A percentile compares a stretch with the other conserved stretches of the same genome.
Conservation (phyloP, 192 early-diverging fungal genomes). For the Coemansia sp. region DNA sequence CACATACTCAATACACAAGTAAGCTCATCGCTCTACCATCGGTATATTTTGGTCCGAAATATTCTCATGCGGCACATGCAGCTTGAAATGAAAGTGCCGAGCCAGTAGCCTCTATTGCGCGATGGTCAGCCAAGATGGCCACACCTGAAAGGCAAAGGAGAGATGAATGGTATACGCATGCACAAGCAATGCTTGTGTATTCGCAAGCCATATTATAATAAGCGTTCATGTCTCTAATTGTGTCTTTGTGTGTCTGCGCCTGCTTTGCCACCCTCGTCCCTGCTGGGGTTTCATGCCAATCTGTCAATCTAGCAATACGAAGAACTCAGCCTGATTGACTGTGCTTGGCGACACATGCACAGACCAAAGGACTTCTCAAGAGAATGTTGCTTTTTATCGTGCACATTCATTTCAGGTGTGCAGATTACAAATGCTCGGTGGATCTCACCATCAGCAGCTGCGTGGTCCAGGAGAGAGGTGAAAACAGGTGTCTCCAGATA, state of each 20-base stretch:
- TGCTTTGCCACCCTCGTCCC: neutral
- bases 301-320: neutral
- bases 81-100: constrained; percentile 1
- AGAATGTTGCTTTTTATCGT: neutral
- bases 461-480: neutral
- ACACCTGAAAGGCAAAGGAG: neutral
- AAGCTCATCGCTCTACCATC: neutral
- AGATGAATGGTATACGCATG: constrained; percentile 4
- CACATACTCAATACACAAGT: too few relatives aligned
- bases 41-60: neutral
- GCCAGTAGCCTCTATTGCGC: neutral
- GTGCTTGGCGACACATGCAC: neutral
- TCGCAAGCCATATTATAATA: neutral
- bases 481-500: neutral
- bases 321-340: neutral
- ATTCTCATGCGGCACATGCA: neutral
- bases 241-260: neutral
- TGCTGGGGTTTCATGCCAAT: neutral
- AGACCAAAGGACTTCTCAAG: neutral
- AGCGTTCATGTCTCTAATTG: constrained; percentile 1
- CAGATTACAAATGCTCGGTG: neutral
- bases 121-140: neutral
- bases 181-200: constrained; percentile 9
- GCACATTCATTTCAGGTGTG: neutral
- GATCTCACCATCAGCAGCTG: neutral